Base-by-base conservation (phyloP, 176 grass and related monocot genomes). In the Areca catechu region DNA sequence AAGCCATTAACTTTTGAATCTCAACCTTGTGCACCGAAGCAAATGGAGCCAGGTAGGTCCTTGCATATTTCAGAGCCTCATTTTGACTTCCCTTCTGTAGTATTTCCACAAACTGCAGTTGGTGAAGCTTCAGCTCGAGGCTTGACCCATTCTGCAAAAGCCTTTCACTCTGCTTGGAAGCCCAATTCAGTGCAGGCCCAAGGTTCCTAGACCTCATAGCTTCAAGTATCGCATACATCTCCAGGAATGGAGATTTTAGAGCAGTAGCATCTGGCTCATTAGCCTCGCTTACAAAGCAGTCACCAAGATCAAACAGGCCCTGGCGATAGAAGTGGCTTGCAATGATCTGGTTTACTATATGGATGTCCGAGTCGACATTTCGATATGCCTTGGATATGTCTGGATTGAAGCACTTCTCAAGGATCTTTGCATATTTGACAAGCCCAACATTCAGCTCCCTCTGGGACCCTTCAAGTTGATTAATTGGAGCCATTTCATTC, bases 111-210 rank as follows among this genome's bases (percentile, higher is more conserved):
- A 83, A 92, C 61, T 98, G 87, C 72, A 88, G 83, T 15, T 77
- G 62, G 67, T 98, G 88, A 68, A 92, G 93, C 58, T 80, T 98
- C 69, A 92, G 71, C 75, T 98, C 84, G 5, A 98, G 93, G 60
- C 66, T 67, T 34, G 92, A 97, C 5, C 78, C 67, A 79, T 82
- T 77, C 52, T 85, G 78, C 12, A 76, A 47, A 28, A 98, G 73
- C 43, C 71, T 30, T 52, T 85, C 78, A 58, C 74, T 80, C 60
- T 98, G 82, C 29, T 70, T 80, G 50, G 69, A 79, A 69, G 83
- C 87, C 93, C 91, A 97, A 66, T 20, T 71, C 15, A 97, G 80
- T 2, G 87, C 93, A 57, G 84, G 84, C 19, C 79, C 75, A 1
- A 98, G 87, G 54, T 97, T 81, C 27, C 56, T 77, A 21, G 19